Conservation (phyloP, 768 basidiomycete genomes). For the Calocybe indica region DNA sequence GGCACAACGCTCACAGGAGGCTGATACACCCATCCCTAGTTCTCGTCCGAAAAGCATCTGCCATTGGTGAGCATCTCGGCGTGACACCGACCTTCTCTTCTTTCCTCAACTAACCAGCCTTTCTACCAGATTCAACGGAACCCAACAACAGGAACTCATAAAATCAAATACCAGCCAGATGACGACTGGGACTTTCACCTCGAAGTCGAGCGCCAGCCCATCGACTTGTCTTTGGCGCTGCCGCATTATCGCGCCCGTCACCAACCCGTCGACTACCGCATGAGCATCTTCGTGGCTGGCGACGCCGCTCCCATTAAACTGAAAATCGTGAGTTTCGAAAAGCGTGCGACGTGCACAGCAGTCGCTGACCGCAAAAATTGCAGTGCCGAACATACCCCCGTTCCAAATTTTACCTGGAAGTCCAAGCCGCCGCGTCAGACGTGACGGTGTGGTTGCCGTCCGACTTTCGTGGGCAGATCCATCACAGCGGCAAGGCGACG, state of each 20-base stretch:
- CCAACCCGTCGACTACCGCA: slow-evolving; percentile 66
- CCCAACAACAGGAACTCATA: slow-evolving; percentile 38
- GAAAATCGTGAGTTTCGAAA: slow-evolving; percentile 55
- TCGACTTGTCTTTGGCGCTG: slow-evolving; percentile 64
- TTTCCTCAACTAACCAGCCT: slow-evolving; percentile 5
- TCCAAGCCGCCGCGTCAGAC: slow-evolving; percentile 60
- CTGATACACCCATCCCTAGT: slow-evolving; percentile 8
- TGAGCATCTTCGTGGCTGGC: slow-evolving; percentile 61
- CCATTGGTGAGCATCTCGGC: slow-evolving; percentile 11
- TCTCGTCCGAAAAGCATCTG: slow-evolving; percentile 9
- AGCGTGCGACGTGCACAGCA: too few relatives aligned
- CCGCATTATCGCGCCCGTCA: slow-evolving; percentile 75
- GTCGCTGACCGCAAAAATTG: background rate
- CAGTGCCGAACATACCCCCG: slow-evolving; percentile 55
- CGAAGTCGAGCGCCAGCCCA: slow-evolving; percentile 41
- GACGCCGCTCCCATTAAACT: slow-evolving; percentile 52
- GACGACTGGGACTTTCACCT: slow-evolving; percentile 65
- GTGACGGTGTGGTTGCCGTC: slow-evolving; percentile 76
- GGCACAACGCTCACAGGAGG: slow-evolving; percentile 5
- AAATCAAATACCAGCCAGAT: slow-evolving; percentile 56
- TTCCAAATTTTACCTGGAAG: slow-evolving; percentile 56
- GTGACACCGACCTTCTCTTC: background rate
- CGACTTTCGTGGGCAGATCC: slow-evolving; percentile 69
- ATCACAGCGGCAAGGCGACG: slow-evolving; percentile 40
- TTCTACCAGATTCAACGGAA: background rate